Evolutionary conservation across 2,329 filamentous ascomycete species (phyloP).

Genomic region (Penicillium griseofulvum): DNA sequence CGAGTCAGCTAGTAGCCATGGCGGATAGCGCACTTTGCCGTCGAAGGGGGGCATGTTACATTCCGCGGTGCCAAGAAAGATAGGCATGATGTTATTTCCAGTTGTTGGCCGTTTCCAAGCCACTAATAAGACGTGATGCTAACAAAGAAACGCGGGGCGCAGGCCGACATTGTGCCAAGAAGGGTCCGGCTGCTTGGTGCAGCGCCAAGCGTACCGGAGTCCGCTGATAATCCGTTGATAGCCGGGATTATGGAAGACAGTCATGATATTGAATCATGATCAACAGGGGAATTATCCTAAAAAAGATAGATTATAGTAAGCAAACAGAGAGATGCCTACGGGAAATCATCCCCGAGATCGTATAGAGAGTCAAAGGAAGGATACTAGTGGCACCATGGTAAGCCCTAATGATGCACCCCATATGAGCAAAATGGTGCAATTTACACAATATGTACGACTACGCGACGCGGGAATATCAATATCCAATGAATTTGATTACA

Average conservation of each 20-base stretch:
- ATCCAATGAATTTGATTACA: conserved; percentile 10
- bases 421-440: neutral
- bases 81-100: conserved; percentile 10
- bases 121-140: neutral
- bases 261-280: neutral
- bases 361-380: neutral
- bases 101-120: neutral
- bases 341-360: neutral
- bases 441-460: neutral
- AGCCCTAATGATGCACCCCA: neutral
- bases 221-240: conserved; percentile 10
- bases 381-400: neutral
- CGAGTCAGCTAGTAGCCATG: neutral
- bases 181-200: conserved; percentile 14
- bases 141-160: conserved; percentile 6
- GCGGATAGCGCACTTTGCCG: conserved; percentile 3
- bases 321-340: neutral
- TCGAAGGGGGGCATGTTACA: conserved; percentile 17
- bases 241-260: conserved; percentile 1
- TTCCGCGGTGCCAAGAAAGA: conserved; percentile 18
- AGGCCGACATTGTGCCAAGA: neutral
- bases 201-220: conserved; percentile 19
- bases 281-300: neutral
- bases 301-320: neutral
- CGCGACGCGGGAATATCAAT: neutral